A percentile compares a stretch with the other conserved stretches of the same genome.
Conservation (phyloP, 2,329 filamentous ascomycete genomes). For the Fusarium redolens region DNA sequence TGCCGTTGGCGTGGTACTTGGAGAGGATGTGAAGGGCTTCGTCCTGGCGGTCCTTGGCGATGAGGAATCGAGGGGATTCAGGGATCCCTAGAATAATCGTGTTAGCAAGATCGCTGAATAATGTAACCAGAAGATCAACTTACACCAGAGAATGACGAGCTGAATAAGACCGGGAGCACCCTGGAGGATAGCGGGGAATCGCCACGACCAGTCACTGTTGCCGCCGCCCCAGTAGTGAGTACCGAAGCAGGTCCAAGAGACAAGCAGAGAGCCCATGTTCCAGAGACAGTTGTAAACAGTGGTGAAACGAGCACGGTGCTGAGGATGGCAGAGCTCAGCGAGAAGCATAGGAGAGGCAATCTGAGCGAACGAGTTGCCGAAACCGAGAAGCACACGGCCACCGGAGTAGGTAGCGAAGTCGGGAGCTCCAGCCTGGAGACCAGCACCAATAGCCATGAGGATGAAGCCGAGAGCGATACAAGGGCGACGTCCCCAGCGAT, state of each 20-base stretch:
- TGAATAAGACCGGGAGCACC: constrained; percentile 70
- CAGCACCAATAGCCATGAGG: constrained; percentile 54
- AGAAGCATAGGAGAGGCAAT: constrained; percentile 72
- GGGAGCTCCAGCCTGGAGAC: constrained; percentile 50
- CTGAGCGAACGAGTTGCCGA: constrained; percentile 74
- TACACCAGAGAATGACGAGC: constrained; percentile 70
- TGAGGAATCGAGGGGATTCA: constrained; percentile 74
- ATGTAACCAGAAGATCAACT: not conserved
- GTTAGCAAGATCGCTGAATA: fast-evolving
- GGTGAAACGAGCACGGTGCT: constrained; percentile 74
- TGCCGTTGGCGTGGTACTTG: constrained; percentile 72
- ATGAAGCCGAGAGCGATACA: constrained; percentile 57
- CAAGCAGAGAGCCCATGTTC: constrained; percentile 70
- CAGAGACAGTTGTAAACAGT: constrained; percentile 76
- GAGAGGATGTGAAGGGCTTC: constrained; percentile 70
- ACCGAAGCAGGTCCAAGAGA: constrained; percentile 72
- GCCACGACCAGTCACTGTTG: constrained; percentile 72
- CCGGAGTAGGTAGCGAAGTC: constrained; percentile 55
- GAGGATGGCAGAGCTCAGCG: constrained; percentile 74
- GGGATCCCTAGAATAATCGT: constrained; percentile 56
- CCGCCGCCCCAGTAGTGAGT: constrained; percentile 62
- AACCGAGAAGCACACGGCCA: constrained; percentile 62
- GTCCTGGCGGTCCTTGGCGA: constrained; percentile 71
- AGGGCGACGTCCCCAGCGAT: constrained; percentile 55
- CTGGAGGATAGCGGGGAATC: constrained; percentile 72